These are phyloP conservation scores for Agaricus subrufescens DNA, from an alignment of 768 basidiomycete species.

Conservation along the genomic window DNA sequence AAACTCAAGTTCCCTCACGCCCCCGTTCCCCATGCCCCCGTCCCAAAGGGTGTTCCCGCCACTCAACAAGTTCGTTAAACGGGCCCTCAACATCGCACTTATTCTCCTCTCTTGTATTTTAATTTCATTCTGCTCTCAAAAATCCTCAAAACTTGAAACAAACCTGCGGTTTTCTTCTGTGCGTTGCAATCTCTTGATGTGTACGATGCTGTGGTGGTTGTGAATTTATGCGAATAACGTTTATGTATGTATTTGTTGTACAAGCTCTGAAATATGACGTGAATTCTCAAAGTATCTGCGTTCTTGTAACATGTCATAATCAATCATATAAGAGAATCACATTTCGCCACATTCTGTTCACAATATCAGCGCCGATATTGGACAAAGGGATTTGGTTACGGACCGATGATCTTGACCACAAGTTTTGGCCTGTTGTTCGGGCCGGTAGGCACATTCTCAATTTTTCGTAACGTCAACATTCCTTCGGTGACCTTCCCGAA, in stretches of 20 bases:
- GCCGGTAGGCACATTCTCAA: slow-evolving; percentile 93
- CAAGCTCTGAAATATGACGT: too few relatives aligned
- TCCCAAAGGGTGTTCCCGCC: slow-evolving; percentile 45
- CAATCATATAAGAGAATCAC: slow-evolving; percentile 23
- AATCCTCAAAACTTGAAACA: too few relatives aligned
- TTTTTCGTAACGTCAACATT: slow-evolving; percentile 92
- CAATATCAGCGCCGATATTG: not conserved
- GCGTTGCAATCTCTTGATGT: too few relatives aligned
- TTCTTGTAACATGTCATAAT: too few relatives aligned
- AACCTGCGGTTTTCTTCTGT: too few relatives aligned
- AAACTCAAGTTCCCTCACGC: slow-evolving; percentile 62
- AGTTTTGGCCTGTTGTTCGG: slow-evolving; percentile 88
- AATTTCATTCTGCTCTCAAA: too few relatives aligned
- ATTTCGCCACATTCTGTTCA: slow-evolving; percentile 54
- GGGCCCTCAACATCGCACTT: not conserved
- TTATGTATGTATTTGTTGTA: too few relatives aligned
- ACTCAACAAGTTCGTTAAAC: slow-evolving; percentile 41
- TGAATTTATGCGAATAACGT: too few relatives aligned
- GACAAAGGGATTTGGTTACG: slow-evolving; percentile 16
- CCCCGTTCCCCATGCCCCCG: slow-evolving; percentile 63
- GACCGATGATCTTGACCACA: slow-evolving; percentile 83
- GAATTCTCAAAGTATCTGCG: too few relatives aligned
- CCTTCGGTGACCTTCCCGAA: slow-evolving; percentile 90
- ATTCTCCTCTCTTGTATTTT: not conserved
- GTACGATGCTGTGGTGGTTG: too few relatives aligned